These are phyloP conservation scores for Fimicolochytrium jonesii DNA, from an alignment of 192 early-diverging fungal species.

Conservation along the genomic window DNA sequence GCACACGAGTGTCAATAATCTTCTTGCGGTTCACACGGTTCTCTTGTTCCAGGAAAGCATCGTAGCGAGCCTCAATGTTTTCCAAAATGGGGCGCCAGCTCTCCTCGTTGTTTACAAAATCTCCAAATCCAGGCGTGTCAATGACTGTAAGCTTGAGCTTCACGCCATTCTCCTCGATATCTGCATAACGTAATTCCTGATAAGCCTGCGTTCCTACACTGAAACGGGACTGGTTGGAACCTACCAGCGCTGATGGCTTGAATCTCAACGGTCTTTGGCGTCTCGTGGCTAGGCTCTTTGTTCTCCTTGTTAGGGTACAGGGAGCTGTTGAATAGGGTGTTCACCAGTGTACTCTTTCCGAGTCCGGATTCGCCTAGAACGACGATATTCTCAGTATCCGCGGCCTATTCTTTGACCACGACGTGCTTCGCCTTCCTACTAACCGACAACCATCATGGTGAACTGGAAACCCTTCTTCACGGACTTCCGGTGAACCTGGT, in stretches of 20 bases:
- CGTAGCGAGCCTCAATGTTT: constrained; percentile 91
- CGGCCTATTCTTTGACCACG: too few relatives aligned
- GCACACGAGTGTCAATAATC: constrained; percentile 71
- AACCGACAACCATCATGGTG: constrained; percentile 62
- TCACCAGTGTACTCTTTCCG: constrained; percentile 63
- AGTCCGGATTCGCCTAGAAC: constrained; percentile 54
- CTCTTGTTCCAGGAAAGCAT: constrained; percentile 86
- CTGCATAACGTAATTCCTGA: constrained; percentile 19
- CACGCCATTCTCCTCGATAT: constrained; percentile 96
- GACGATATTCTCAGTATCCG: too few relatives aligned
- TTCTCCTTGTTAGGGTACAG: constrained; percentile 85
- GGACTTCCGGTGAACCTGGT: constrained; percentile 79
- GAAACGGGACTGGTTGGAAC: not conserved
- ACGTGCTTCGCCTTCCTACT: too few relatives aligned
- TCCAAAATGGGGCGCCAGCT: constrained; percentile 91
- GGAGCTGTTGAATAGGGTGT: constrained; percentile 62
- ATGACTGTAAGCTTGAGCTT: constrained; percentile 94
- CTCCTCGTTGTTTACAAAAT: constrained; percentile 63
- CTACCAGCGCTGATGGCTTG: constrained; percentile 48
- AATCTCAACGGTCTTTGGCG: constrained; percentile 58
- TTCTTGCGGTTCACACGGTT: constrained; percentile 60
- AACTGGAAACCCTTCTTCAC: constrained; percentile 95
- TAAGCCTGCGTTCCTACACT: not conserved
- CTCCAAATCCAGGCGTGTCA: constrained; percentile 87
- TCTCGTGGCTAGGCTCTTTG: constrained; percentile 62